Evolutionary conservation across 2,329 filamentous ascomycete genomes (phyloP), one percentile per base, ranked within the genome.

Genomic region (Pyricularia grisea): DNA sequence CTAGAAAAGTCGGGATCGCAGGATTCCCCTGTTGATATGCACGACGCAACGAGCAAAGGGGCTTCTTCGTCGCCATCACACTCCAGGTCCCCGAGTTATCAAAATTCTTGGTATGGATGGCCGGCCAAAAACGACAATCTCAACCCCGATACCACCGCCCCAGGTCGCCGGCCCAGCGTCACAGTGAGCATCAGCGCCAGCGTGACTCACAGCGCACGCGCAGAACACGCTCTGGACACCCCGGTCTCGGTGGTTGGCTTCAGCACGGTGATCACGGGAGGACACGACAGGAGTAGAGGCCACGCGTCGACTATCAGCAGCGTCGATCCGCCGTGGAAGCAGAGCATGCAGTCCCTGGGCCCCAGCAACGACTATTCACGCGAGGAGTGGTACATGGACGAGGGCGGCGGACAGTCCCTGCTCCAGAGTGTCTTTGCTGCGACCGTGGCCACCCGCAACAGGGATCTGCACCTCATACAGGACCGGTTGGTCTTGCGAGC

Each of bases 301-400:
- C 11, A 42, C 25, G 42, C 36, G 23, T 17, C 20, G 50, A 65
- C 60, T 68, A 55, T 65, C 42, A 71, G 68, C 55, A 69, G 70
- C 17, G 69, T 71, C 11, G 74, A 77, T 42, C 73, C 74, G 6
- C 68, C 75, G 66, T 69, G 72, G 55, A 78, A 76, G 69, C 68
- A 70, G 42, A 76, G 72, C 61, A 60, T 78, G 69, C 77, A 79
- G 70, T 71, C 74, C 0, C 75, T 81, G 42, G 80, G 79, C 17
- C 74, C 74, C 2, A 71, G 73, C 42, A 81, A 81, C 70, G 72
- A 75, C 27, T 77, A 74, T 31, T 70, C 71, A 17, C 65, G 71
- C n/a, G 78, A 79, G 71, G 61, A 73, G 2, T 80, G 78, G 78
- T 73, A 75, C 3, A 71, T 68, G 12, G 68, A 68, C 30, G 78